Evolutionary conservation across 495 filamentous ascomycete species (phyloP).

Genomic region (Terfezia boudieri): DNA sequence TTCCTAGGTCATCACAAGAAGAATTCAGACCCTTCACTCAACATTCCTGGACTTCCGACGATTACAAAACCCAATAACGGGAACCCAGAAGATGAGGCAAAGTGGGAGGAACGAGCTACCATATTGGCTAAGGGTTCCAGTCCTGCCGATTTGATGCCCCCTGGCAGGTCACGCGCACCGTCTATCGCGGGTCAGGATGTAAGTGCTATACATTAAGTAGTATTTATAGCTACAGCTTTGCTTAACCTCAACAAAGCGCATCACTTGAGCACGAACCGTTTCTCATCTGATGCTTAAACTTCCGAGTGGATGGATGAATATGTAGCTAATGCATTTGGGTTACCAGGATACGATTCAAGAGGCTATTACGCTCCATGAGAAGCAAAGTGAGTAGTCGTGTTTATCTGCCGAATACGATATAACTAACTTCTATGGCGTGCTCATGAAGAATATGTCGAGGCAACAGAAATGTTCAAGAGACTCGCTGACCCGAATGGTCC

Average conservation of each 20-base stretch:
- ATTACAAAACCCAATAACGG: background rate
- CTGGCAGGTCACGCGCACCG: background rate
- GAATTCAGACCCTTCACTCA: background rate
- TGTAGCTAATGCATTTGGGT: constrained; percentile 6
- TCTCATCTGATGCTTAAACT: constrained; percentile 4
- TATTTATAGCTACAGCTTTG: background rate
- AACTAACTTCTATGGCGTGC: background rate
- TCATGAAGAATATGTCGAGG: constrained; percentile 28
- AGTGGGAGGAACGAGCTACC: constrained; percentile 80
- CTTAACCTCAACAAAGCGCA: constrained; percentile 4
- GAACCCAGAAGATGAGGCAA: constrained; percentile 25
- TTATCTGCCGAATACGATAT: background rate
- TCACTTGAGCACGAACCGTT: background rate
- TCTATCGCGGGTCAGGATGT: too few relatives aligned
- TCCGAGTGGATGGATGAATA: constrained; percentile 6
- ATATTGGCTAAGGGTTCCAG: constrained; percentile 46
- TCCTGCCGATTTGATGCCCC: background rate
- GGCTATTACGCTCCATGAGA: constrained; percentile 86
- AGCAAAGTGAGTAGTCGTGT: constrained; percentile 27
- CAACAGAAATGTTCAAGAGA: constrained; percentile 66
- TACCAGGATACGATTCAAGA: constrained; percentile 67
- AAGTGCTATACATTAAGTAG: too few relatives aligned
- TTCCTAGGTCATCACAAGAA: background rate
- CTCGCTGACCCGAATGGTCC: constrained; percentile 66
- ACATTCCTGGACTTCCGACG: background rate